Conservation (phyloP, 768 basidiomycete species). For the Naematelia aurantialba region DNA sequence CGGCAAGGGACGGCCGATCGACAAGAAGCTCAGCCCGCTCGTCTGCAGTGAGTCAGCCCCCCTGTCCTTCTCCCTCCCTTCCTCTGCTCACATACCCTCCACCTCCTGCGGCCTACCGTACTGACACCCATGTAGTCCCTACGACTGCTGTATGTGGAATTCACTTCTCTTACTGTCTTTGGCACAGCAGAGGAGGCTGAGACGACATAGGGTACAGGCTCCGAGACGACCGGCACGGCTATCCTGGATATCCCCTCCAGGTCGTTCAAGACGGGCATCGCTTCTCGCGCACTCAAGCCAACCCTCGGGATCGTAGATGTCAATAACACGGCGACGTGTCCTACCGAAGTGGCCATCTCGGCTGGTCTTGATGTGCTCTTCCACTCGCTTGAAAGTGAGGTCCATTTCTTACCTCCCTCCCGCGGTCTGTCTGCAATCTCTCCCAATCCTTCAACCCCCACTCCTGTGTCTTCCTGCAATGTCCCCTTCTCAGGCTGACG, state of each 20-base stretch:
- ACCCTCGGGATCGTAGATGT: constrained; percentile 81
- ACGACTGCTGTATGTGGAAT: constrained; percentile 63
- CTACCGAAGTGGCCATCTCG: constrained; percentile 86
- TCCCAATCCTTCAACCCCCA: too few species aligned
- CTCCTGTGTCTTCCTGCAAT: too few species aligned
- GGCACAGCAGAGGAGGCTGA: too few species aligned
- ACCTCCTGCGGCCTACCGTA: constrained; percentile 2
- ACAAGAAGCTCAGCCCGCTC: constrained; percentile 68
- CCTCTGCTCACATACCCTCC: too few species aligned
- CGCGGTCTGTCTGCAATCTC: background rate
- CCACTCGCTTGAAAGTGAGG: constrained; percentile 87
- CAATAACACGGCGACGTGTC: constrained; percentile 83
- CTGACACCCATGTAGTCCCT: constrained; percentile 53
- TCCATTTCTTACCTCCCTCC: background rate
- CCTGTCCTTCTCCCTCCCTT: background rate
- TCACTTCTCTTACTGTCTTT: too few species aligned
- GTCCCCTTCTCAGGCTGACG: too few species aligned
- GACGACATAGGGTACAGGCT: constrained; percentile 47
- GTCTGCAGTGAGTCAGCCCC: constrained; percentile 62
- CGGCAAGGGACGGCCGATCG: constrained; percentile 83
- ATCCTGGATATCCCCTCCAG: constrained; percentile 81
- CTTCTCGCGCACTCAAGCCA: constrained; percentile 85
- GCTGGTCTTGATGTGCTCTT: constrained; percentile 93
- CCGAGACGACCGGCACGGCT: constrained; percentile 91
- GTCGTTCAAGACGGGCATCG: constrained; percentile 95